Evolutionary conservation across 2,329 filamentous ascomycete species (phyloP).

Genomic region (Diaporthe eres): DNA sequence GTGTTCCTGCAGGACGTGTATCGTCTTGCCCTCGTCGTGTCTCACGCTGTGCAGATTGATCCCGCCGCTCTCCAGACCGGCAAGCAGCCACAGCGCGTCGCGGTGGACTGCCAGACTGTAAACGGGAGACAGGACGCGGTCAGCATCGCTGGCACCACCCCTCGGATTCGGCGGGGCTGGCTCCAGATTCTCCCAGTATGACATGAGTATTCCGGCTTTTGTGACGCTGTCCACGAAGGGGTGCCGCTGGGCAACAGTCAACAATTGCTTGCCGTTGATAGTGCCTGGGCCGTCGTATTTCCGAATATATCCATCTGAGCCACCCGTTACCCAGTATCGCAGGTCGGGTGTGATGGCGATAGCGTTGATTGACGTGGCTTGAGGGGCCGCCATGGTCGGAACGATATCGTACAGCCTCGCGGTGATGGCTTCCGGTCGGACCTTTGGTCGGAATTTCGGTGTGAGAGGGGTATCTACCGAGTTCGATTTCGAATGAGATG

Average conservation of each 20-base stretch:
- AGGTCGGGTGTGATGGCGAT: slow-evolving; percentile 93
- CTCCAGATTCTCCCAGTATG: slow-evolving; percentile 99
- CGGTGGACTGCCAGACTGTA: slow-evolving; percentile 95
- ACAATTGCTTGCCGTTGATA: slow-evolving; percentile 91
- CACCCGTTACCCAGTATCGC: slow-evolving; percentile 94
- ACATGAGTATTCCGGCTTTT: slow-evolving; percentile 93
- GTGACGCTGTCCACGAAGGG: slow-evolving; percentile 98
- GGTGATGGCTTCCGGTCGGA: slow-evolving; percentile 83
- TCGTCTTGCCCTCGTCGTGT: slow-evolving; percentile 94
- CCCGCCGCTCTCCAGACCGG: slow-evolving; percentile 88
- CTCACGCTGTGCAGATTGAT: slow-evolving; percentile 95
- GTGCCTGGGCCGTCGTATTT: slow-evolving; percentile 97
- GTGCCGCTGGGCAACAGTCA: slow-evolving; percentile 95
- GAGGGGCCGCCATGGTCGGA: slow-evolving; percentile 95
- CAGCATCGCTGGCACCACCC: slow-evolving; percentile 62
- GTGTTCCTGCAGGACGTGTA: slow-evolving; percentile 85
- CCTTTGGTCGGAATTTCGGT: slow-evolving; percentile 67
- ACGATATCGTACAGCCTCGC: slow-evolving; percentile 93
- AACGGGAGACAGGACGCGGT: slow-evolving; percentile 84
- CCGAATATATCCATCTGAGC: slow-evolving; percentile 93
- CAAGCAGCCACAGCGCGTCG: slow-evolving; percentile 90
- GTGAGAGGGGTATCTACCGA: slow-evolving; percentile 50
- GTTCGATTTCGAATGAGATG: slow-evolving; percentile 44
- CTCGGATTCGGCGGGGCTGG: slow-evolving; percentile 56
- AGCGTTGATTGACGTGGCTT: slow-evolving; percentile 95